Evolutionary conservation across 202 grass and related monocot species (phyloP).

Genomic region (Schoenoplectus tabernaemontani): DNA sequence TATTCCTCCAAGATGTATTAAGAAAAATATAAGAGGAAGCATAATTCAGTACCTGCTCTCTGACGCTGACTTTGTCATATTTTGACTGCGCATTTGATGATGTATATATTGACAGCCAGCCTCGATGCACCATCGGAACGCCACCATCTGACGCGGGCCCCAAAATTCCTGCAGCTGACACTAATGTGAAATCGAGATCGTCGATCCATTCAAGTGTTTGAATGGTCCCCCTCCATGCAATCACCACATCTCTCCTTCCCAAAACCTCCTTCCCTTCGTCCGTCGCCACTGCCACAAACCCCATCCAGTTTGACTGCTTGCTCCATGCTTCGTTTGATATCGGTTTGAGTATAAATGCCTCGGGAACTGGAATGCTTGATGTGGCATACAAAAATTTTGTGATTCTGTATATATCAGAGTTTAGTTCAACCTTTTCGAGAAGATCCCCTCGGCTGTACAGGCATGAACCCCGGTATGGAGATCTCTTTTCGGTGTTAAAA

Average conservation of each 20-base stretch:
- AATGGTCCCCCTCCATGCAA: constrained; percentile 74
- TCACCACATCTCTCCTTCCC: constrained; percentile 59
- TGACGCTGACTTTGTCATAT: constrained; percentile 53
- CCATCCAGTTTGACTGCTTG: constrained; percentile 83
- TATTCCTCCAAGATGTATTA: neutral
- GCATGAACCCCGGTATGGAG: constrained; percentile 58
- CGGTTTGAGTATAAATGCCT: constrained; percentile 51
- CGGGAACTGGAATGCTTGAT: constrained; percentile 38
- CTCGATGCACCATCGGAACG: constrained; percentile 55
- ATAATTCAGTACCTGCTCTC: constrained; percentile 45
- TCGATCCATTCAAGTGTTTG: constrained; percentile 47
- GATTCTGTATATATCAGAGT: constrained; percentile 52
- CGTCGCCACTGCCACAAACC: constrained; percentile 62
- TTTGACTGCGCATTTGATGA: constrained; percentile 37
- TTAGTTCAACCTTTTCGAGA: constrained; percentile 42
- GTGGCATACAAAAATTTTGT: constrained; percentile 64
- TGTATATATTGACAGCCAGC: constrained; percentile 65
- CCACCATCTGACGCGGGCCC: neutral
- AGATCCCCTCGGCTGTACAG: constrained; percentile 49
- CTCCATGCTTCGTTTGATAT: constrained; percentile 34
- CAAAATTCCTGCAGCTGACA: constrained; percentile 48
- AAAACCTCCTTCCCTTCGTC: constrained; percentile 44
- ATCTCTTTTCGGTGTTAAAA: constrained; percentile 56
- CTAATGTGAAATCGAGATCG: constrained; percentile 45
- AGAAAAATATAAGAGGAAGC: neutral